A percentile compares a stretch with the other conserved stretches of the same genome.
Conservation (phyloP, 805 yeast genomes). For the Metschnikowia bowlesiae region DNA sequence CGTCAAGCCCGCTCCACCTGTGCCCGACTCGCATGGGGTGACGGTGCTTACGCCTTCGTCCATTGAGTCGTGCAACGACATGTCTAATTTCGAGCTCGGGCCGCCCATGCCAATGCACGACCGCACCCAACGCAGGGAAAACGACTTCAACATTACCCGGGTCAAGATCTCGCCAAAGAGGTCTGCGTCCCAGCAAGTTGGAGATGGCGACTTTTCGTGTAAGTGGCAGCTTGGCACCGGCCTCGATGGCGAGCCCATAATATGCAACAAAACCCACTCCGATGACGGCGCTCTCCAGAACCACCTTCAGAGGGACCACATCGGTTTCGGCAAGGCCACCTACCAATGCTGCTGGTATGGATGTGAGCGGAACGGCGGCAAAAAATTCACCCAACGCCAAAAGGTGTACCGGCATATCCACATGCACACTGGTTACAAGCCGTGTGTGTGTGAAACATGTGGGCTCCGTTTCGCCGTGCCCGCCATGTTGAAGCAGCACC, state of each 20-base stretch:
- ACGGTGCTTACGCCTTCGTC: constrained; percentile 5
- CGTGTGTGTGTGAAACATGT: constrained; percentile 69
- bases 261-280: constrained; percentile 50
- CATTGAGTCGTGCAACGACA: not conserved
- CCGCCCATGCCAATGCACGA: not conserved
- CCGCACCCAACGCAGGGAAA: not conserved
- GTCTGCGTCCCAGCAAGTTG: not conserved
- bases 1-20: not conserved
- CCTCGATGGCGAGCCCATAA: constrained; percentile 24
- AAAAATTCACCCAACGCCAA: constrained; percentile 75
- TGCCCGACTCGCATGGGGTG: not conserved
- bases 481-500: constrained; percentile 73
- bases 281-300: constrained; percentile 60
- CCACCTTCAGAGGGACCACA: constrained; percentile 65
- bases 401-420: constrained; percentile 82
- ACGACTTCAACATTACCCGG: constrained; percentile 28
- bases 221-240: constrained; percentile 36
- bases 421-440: constrained; percentile 82
- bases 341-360: constrained; percentile 76
- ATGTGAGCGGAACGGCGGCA: constrained; percentile 58
- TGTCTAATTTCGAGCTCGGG: not conserved
- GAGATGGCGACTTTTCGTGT: constrained; percentile 40
- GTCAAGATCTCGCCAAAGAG: constrained; percentile 30
- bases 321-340: constrained; percentile 65
- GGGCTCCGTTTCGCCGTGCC: constrained; percentile 71